Percentiles rank a stretch among this genome's conserved stretches.
phyloP scores from a whole-genome alignment of 148 eudicot genomes.

The Arbutus unedo region DNA sequence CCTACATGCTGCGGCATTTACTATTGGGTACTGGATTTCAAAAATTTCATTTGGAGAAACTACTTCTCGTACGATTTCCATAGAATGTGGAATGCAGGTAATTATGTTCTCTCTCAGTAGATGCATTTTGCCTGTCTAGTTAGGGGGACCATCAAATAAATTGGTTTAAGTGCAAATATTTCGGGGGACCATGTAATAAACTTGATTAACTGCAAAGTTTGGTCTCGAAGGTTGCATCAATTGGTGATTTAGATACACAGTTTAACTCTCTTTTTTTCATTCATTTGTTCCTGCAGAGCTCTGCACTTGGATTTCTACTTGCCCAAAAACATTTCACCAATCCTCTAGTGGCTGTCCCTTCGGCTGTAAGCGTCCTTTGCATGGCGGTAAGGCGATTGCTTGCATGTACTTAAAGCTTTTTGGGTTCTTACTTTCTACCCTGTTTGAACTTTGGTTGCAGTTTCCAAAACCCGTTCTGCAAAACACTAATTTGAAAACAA shows the following conservation, averaged over 20 bases:
- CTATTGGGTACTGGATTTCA: slow-evolving; percentile 81
- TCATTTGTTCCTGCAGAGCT: slow-evolving; percentile 54
- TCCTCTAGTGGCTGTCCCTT: slow-evolving; percentile 97
- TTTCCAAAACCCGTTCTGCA: neutral
- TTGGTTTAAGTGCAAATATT: neutral
- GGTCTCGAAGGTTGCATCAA: neutral
- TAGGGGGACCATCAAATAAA: neutral
- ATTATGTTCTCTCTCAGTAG: neutral
- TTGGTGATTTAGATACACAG: neutral
- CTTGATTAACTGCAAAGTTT: neutral
- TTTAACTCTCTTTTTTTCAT: neutral
- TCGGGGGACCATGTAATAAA: neutral
- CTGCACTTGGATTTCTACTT: slow-evolving; percentile 93
- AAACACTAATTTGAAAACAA: neutral
- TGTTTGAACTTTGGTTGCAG: neutral
- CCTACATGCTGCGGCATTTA: slow-evolving; percentile 87
- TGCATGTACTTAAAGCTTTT: neutral
- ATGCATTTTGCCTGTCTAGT: neutral
- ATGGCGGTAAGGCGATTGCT: slow-evolving; percentile 72
- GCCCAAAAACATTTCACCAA: slow-evolving; percentile 98
- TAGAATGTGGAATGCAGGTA: slow-evolving; percentile 99
- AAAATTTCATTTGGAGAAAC: slow-evolving; percentile 91
- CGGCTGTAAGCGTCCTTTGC: slow-evolving; percentile 97
- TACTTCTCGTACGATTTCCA: slow-evolving; percentile 96
- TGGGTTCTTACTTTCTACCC: neutral